Evolutionary conservation across 208 protist genomes (phyloP), one percentile per base, ranked within the genome.

Genomic region (Porcisia hertigi): DNA sequence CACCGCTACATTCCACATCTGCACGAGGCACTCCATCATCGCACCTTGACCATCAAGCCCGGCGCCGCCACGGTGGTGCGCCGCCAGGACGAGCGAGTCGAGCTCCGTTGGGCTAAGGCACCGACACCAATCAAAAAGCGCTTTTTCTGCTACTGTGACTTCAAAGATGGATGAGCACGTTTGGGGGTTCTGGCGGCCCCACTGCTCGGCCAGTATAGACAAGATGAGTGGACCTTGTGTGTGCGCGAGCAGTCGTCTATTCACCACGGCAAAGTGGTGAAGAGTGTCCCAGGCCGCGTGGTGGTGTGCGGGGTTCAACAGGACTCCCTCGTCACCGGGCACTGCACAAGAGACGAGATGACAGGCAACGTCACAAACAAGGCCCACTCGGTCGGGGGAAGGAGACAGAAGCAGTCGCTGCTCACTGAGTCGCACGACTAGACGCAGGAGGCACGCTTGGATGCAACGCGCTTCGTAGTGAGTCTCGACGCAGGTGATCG

Each of bases 391-490:
- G 2, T 78, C 69, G 3, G 72, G 78, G 0, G 73, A 53, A 23
- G 71, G 16, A 6, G 60, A 66, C 0, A 34, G 2, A 16, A 71
- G 30, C 16, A 82, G 20, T 0, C 54, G 63, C 49, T 82, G 58
- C 47, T 77, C 78, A 4, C 75, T n/a, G 3, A 82, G 73, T 7
- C 45, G 54, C 73, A 75, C 58, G 18, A 75, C 16, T n/a, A 82
- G 69, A 47, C 71, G 78, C 67, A 82, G 59, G 3, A 82, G 43
- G 39, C 60, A 71, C 5, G 69, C 41, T 57, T 82, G 73, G 23
- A 82, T 75, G 62, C 78, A 82, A 23, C 78, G 78, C 23, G 78
- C 78, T 62, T 82, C 78, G 69, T 82, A 82, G 14, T 41, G 25
- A 0, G 78, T 82, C 53, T 82, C 78, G 12, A 82, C 78, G 34